Conservation (phyloP, 2,329 filamentous ascomycete species). For the Fusarium dlaminii region DNA sequence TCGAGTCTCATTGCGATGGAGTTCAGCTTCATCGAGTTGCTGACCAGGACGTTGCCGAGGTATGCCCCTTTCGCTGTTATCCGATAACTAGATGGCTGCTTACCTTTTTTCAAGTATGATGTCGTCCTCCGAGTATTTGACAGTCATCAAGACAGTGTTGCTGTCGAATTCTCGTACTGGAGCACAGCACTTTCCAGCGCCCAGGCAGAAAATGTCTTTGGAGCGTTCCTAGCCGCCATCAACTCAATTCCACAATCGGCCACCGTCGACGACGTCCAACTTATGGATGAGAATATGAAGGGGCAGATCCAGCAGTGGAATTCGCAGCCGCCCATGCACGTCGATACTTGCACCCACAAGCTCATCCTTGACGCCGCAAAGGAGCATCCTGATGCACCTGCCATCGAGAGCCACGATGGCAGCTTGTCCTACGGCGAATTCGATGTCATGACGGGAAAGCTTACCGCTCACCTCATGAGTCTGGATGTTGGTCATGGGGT, state of each 20-base stretch:
- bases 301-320: not conserved
- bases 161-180: slow-evolving; percentile 14
- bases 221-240: slow-evolving; percentile 11
- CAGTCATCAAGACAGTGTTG: not conserved
- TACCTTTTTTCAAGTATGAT: not conserved
- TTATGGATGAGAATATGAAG: not conserved
- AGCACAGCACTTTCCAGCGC: slow-evolving; percentile 10
- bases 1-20: not conserved
- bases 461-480: not conserved
- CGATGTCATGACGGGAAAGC: not conserved
- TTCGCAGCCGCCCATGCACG: not conserved
- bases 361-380: not conserved
- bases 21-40: not conserved
- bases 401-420: not conserved
- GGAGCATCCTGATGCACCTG: not conserved
- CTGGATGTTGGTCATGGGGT: not conserved
- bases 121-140: not conserved
- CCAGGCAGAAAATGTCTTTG: slow-evolving; percentile 18
- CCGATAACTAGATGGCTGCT: not conserved
- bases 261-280: slow-evolving; percentile 1
- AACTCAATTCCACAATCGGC: slow-evolving; percentile 6
- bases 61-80: not conserved
- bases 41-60: not conserved
- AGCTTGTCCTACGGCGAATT: not conserved
- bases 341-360: not conserved